Conservation (phyloP, 352 stramenopile species). For the Phytophthora fragariae region DNA sequence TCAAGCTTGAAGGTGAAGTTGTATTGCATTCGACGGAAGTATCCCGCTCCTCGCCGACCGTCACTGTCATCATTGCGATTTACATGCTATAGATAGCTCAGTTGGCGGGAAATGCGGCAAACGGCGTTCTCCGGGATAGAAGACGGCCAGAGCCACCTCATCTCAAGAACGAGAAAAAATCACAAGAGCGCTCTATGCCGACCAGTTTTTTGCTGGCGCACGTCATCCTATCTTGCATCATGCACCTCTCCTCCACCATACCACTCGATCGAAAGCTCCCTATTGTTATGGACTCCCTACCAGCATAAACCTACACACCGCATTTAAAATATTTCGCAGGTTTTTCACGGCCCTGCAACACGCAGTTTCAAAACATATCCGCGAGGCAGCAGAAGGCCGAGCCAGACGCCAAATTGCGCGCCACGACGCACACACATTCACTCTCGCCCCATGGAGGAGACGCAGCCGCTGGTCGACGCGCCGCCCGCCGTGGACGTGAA, state of each 20-base stretch:
- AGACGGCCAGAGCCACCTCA: too few species aligned
- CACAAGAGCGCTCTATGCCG: slow-evolving; percentile 21
- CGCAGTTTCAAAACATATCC: slow-evolving; percentile 16
- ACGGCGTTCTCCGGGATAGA: slow-evolving; percentile 23
- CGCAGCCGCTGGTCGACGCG: neutral
- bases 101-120: neutral
- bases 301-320: neutral
- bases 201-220: slow-evolving; percentile 18
- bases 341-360: slow-evolving; percentile 4
- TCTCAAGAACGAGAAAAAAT: neutral
- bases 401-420: neutral
- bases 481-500: slow-evolving; percentile 12
- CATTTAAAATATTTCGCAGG: slow-evolving; percentile 10
- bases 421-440: neutral
- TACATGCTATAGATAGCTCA: too few species aligned
- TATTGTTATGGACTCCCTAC: neutral
- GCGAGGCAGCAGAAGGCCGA: slow-evolving; percentile 6
- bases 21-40: neutral
- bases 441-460: neutral
- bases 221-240: slow-evolving; percentile 3
- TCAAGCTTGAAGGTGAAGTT: too few species aligned
- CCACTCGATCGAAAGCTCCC: neutral
- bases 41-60: too few species aligned
- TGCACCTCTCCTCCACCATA: neutral
- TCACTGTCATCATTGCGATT: too few species aligned